Evolutionary conservation across 2,329 filamentous ascomycete species (phyloP).

Genomic region (Ophiostoma sp.): DNA sequence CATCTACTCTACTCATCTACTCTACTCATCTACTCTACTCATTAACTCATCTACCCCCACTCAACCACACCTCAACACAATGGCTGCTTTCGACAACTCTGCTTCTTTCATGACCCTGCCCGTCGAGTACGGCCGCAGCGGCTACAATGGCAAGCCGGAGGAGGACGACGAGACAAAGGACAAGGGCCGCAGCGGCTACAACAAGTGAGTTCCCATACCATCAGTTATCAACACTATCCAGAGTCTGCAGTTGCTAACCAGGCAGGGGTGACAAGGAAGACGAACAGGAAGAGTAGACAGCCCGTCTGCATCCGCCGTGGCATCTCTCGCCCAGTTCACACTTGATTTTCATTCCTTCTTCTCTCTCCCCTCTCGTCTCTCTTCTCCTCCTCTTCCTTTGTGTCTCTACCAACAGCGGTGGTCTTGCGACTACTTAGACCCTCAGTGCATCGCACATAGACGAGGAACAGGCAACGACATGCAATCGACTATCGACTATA

Average conservation of each 20-base stretch:
- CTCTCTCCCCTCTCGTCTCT: constrained; percentile 2
- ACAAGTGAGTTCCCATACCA: constrained; percentile 33
- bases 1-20: not conserved
- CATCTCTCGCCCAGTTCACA: not conserved
- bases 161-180: constrained; percentile 33
- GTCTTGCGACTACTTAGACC: constrained; percentile 9
- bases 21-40: not conserved
- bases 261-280: constrained; percentile 31
- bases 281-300: constrained; percentile 33
- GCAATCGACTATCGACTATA: not conserved
- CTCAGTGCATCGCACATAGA: constrained; percentile 1
- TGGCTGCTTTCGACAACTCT: constrained; percentile 37
- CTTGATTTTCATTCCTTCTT: not conserved
- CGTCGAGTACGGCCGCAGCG: constrained; percentile 39
- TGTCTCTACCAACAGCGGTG: not conserved
- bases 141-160: constrained; percentile 39
- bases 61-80: constrained; percentile 13
- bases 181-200: constrained; percentile 45
- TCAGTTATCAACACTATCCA: no score
- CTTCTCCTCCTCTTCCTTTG: constrained; percentile 5
- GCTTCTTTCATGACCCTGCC: constrained; percentile 27
- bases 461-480: not conserved
- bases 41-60: not conserved
- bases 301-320: constrained; percentile 12
- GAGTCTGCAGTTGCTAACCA: not conserved